Base-by-base conservation (phyloP, 257 asterid genomes). In the Solanum gracilifrons region DNA sequence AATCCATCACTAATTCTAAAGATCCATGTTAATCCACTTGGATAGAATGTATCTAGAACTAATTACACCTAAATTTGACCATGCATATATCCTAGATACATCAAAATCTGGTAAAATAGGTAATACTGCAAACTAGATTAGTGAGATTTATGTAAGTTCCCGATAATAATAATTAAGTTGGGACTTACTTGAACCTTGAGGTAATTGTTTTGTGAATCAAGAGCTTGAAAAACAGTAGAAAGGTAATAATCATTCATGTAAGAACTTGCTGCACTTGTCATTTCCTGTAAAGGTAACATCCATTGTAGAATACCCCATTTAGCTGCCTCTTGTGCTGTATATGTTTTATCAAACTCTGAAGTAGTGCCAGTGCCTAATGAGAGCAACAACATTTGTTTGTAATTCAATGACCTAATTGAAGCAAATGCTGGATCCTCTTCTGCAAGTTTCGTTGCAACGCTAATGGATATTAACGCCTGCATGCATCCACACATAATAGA, bases 121-220 rank as follows among this genome's bases (percentile, higher is more conserved):
- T 41, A 11, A 41, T 41, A 41, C 11, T 11, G 15, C 5, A 41
- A 41, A 41, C 48, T 41, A 36, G 39, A n/a, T 5, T 32, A 3
- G 43, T 39, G 4, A 39, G 4, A 39, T 9, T 9, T 39, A 48
- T 6, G 60, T 48, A 48, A 46, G 58, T 46, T 48, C 1, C 21
- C 58, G 58, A 48, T 48, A 5, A 48, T 48, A 48, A 18, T 2
- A 48, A 4, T 10, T 12, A 13, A 43, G 23, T 48, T 48, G 27
- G 4, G 58, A 1, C 76, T 41, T 85, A 88, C 90, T 72, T 88
- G 88, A 62, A 88, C 48, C 39, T 84, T 36, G 68, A 88, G 88
- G 72, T 88, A 88, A 33, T 88, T 85, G 7, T 46, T 41, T 64
- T 85, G 60, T 15, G 21, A 48, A 16, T 48, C 0, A 48, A 16